Percentiles rank a stretch among this genome's conserved stretches.
phyloP scores from a whole-genome alignment of 768 basidiomycete genomes.

The Crucibulum laeve region DNA sequence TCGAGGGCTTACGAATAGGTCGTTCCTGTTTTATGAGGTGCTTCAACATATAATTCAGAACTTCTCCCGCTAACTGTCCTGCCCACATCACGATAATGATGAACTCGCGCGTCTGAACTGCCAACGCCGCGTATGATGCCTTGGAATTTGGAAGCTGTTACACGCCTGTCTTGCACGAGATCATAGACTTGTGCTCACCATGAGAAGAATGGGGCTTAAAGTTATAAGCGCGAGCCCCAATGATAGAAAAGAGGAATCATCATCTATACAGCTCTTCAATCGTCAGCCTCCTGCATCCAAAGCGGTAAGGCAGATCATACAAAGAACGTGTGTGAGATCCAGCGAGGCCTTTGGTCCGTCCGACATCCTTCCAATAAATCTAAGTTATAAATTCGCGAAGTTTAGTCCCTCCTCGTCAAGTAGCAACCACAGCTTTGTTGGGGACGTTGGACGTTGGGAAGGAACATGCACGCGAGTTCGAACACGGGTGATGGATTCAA shows the following conservation, averaged over 20 bases:
- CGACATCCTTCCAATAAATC: conserved; percentile 8
- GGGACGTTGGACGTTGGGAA: too few relatives aligned
- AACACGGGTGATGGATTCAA: too few relatives aligned
- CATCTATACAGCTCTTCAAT: conserved; percentile 36
- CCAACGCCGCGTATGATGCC: conserved; percentile 77
- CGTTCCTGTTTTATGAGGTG: conserved; percentile 62
- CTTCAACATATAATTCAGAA: conserved; percentile 66
- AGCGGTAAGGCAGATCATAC: conserved; percentile 27
- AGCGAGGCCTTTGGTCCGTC: conserved; percentile 41
- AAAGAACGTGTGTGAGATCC: conserved; percentile 66
- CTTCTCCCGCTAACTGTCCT: conserved; percentile 73
- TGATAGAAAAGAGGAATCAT: conserved; percentile 55
- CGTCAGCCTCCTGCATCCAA: background rate
- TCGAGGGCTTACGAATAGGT: conserved; percentile 48
- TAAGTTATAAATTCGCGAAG: too few relatives aligned
- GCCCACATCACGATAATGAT: conserved; percentile 82
- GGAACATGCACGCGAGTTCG: too few relatives aligned
- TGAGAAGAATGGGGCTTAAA: conserved; percentile 65
- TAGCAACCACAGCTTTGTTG: too few relatives aligned
- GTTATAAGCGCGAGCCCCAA: conserved; percentile 59
- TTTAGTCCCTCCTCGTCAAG: too few relatives aligned
- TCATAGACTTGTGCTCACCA: conserved; percentile 42
- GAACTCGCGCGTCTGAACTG: conserved; percentile 73
- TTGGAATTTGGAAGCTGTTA: too few relatives aligned
- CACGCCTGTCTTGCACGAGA: too few relatives aligned